Evolutionary conservation across 179 eudicot genomes (phyloP).

Genomic region (Gypsophila paniculata): DNA sequence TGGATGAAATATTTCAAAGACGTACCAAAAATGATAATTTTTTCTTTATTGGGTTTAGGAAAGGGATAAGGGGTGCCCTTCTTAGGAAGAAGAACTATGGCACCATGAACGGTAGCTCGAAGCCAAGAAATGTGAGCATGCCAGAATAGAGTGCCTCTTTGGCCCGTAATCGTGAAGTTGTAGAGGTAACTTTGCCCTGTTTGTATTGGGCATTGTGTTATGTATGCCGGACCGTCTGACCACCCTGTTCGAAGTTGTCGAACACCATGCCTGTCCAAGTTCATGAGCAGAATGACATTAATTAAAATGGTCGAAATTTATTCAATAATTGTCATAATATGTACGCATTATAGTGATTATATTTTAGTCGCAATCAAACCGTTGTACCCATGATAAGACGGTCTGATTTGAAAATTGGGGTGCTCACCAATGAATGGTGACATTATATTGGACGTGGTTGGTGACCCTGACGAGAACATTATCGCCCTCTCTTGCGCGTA

Average conservation of each 20-base stretch:
- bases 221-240: conserved; percentile 77
- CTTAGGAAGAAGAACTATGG: conserved; percentile 64
- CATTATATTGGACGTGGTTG: conserved; percentile 54
- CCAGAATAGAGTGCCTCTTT: conserved; percentile 76
- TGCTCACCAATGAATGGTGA: conserved; percentile 61
- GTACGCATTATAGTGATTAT: too few relatives aligned
- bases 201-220: conserved; percentile 72
- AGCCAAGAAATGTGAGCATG: conserved; percentile 78
- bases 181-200: conserved; percentile 52
- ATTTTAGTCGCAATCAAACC: too few relatives aligned
- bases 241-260: conserved; percentile 65
- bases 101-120: conserved; percentile 68
- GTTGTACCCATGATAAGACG: too few relatives aligned
- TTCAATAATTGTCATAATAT: too few relatives aligned
- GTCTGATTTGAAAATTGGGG: background rate
- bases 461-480: conserved; percentile 52
- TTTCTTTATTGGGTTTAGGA: conserved; percentile 57
- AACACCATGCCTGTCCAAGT: conserved; percentile 55
- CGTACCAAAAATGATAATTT: conserved; percentile 51
- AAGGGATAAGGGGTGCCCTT: conserved; percentile 62
- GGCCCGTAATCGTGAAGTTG: conserved; percentile 67
- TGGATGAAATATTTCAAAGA: background rate
- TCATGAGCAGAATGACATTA: too few relatives aligned
- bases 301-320: too few relatives aligned
- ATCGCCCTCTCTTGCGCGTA: conserved; percentile 67